Evolutionary conservation across 371 early-diverging fungal genomes (phyloP), one percentile per base, ranked within the genome.

Genomic region (Cokeromyces recurvatus): DNA sequence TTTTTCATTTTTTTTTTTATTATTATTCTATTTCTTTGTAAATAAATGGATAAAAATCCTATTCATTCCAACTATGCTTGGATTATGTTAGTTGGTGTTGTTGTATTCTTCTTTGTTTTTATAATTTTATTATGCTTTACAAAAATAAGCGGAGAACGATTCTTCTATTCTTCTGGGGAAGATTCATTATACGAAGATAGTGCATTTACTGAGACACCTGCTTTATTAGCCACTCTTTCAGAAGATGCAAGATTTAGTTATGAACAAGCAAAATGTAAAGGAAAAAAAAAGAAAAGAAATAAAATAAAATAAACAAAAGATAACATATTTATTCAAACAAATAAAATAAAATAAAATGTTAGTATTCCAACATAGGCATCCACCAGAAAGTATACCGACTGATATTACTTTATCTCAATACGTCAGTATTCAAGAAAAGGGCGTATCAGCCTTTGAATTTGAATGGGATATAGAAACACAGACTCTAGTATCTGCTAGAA

Each of bases 401-500:
- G 81, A 81, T 40, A 80, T 86, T 42, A 83, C 85, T 2, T 57
- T 75, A 21, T 75, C 82, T 19, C 85, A 84, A 44, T 73, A 75
- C 39, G 74, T 81, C 14, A 76, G 78, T 19, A 89, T 90, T 40
- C 84, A 83, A 61, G 91, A 90, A 63, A 87, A 87, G 59, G 91
- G 91, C 35, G 88, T 90, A 1, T 79, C 82, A 9, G 91, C 91
- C 10, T 90, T 90, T 82, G 85, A 88, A 56, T 87, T 90, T 68
- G 86, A 81, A 43, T 77, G 83, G 49, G 81, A 86, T 29, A 71
- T 80, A 57, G 79, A 78, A 34, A 62, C 77, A 5, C 78, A 79
- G 36, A 70, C 79, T 16, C 77, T 84, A 54, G 80, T 87, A 11
- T 77, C 84, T 35, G 86, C 78, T 46, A 68, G 87, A 43, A 90